Conservation (phyloP, 1,284 basidiomycete genomes). For the Cryptococcus depauperatus region DNA sequence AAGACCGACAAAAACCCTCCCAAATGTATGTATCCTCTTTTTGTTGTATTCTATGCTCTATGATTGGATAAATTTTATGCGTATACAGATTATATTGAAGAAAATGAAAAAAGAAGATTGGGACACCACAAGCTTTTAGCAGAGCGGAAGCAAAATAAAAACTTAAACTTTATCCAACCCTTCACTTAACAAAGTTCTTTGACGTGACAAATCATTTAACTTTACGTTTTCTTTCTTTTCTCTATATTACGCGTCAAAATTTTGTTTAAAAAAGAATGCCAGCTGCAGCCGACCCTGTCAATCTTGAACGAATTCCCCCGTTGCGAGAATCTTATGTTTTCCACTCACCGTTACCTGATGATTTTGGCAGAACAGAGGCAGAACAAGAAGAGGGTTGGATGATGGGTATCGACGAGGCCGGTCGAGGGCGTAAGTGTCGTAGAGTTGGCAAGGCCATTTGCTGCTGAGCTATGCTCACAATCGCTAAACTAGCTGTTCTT, state of each 20-base stretch:
- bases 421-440: constrained; percentile 59
- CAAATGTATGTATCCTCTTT: no score
- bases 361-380: constrained; percentile 8
- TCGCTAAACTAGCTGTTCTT: constrained; percentile 53
- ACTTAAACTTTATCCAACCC: not conserved
- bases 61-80: no score
- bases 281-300: constrained; percentile 36
- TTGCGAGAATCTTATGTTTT: constrained; percentile 70
- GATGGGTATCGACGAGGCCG: constrained; percentile 94
- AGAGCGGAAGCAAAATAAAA: no score
- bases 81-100: no score
- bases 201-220: not conserved
- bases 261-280: constrained; percentile 5
- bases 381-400: constrained; percentile 57
- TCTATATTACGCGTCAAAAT: no score
- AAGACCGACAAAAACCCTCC: no score
- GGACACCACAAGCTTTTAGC: no score
- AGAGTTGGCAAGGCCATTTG: no score
- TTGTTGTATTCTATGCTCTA: no score
- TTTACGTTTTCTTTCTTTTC: no score
- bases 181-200: not conserved
- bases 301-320: constrained; percentile 52
- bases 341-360: constrained; percentile 66
- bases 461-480: not conserved
- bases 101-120: no score